A percentile compares a stretch with the other conserved stretches of the same genome.
Evolutionary conservation across 2,329 filamentous ascomycete genomes (phyloP).

Genomic region (Lecanosticta acicola): DNA sequence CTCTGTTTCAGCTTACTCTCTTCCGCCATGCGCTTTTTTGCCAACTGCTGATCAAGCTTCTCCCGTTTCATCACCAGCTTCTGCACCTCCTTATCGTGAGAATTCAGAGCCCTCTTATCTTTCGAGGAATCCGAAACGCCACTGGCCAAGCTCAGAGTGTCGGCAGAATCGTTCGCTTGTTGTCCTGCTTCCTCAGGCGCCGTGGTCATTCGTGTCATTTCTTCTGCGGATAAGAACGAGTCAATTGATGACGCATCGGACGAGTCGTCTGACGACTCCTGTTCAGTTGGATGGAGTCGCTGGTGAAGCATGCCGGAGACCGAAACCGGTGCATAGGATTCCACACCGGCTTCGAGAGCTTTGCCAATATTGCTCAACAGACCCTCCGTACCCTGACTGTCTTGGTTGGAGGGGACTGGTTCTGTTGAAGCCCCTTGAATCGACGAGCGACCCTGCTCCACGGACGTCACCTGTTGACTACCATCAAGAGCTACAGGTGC

Average conservation of each 20-base stretch:
- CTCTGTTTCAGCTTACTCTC: conserved; percentile 39
- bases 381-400: conserved; percentile 6
- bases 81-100: conserved; percentile 58
- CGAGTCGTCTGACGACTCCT: conserved; percentile 16
- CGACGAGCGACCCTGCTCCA: too few species aligned
- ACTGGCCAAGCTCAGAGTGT: conserved; percentile 21
- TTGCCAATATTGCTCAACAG: conserved; percentile 26
- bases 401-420: conserved; percentile 2
- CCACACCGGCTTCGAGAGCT: conserved; percentile 29
- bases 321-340: conserved; percentile 31
- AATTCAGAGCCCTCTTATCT: conserved; percentile 16
- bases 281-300: conserved; percentile 15
- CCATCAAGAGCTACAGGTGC: not conserved
- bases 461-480: not conserved
- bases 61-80: conserved; percentile 57
- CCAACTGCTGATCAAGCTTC: conserved; percentile 59
- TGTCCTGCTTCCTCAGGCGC: conserved; percentile 25
- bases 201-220: conserved; percentile 32
- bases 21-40: conserved; percentile 51
- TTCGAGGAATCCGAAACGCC: conserved; percentile 12
- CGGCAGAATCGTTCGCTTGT: conserved; percentile 18
- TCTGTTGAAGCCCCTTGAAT: conserved; percentile 5
- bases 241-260: conserved; percentile 25
- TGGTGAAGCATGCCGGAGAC: conserved; percentile 27
- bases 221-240: conserved; percentile 41